A percentile compares a stretch with the other conserved stretches of the same genome.
Evolutionary conservation across 805 yeast species (phyloP).

Genomic region (Yarrowia alimentaria): DNA sequence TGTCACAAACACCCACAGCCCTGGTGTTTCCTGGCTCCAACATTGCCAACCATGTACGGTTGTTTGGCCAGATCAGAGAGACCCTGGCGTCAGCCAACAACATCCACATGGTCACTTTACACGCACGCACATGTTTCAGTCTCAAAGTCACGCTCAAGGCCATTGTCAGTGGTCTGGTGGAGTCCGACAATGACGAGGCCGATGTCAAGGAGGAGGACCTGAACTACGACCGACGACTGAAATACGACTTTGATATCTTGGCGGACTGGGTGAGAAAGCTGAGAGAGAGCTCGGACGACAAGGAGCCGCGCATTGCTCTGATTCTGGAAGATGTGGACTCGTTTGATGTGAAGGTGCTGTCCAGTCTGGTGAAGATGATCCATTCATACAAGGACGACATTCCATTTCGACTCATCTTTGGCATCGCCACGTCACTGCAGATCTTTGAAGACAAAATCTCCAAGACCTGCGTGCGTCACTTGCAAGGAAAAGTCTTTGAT

Average conservation of each 20-base stretch:
- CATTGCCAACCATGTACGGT: constrained; percentile 39
- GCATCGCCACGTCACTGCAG: constrained; percentile 41
- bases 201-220: constrained; percentile 31
- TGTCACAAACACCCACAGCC: constrained; percentile 35
- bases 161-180: constrained; percentile 40
- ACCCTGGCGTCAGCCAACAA: constrained; percentile 3
- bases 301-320: constrained; percentile 34
- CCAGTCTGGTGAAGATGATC: constrained; percentile 38
- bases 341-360: constrained; percentile 38
- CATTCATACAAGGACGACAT: constrained; percentile 38
- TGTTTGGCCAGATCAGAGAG: constrained; percentile 35
- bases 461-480: constrained; percentile 34
- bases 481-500: constrained; percentile 36
- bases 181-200: constrained; percentile 29
- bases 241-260: constrained; percentile 42
- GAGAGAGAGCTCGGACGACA: background rate
- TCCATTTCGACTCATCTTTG: constrained; percentile 40
- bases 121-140: constrained; percentile 41
- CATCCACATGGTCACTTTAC: constrained; percentile 34
- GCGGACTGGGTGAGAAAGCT: constrained; percentile 37
- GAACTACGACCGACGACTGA: constrained; percentile 38
- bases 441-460: constrained; percentile 41
- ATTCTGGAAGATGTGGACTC: constrained; percentile 44
- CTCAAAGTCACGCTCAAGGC: constrained; percentile 38
- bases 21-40: constrained; percentile 40